A percentile compares a stretch with the other conserved stretches of the same genome.
Conservation (phyloP, 148 eudicot genomes). For the Talinum fruticosum region DNA sequence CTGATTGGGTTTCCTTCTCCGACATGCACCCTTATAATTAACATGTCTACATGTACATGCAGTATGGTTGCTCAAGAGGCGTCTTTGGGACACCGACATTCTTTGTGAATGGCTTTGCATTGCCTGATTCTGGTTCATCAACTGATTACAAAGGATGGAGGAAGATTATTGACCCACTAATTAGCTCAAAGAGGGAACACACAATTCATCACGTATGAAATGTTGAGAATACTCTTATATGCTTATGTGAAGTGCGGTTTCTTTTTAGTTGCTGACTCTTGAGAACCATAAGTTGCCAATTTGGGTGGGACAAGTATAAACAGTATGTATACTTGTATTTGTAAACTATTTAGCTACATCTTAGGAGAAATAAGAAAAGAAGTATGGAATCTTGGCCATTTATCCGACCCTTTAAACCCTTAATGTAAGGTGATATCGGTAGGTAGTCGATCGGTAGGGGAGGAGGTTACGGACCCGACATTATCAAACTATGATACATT, state of each 20-base stretch:
- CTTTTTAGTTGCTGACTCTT: background rate
- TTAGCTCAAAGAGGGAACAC: slow-evolving; percentile 18
- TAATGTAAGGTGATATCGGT: too few species aligned
- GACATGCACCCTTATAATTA: background rate
- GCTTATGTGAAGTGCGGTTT: background rate
- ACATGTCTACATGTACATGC: slow-evolving; percentile 14
- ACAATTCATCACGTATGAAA: background rate
- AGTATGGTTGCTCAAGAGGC: slow-evolving; percentile 89
- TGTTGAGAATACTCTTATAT: background rate
- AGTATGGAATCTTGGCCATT: too few species aligned
- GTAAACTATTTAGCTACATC: background rate
- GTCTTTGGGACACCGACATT: slow-evolving; percentile 75
- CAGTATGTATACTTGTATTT: background rate
- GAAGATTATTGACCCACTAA: slow-evolving; percentile 62
- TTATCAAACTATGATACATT: too few species aligned
- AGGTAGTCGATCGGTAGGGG: too few species aligned
- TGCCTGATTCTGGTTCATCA: slow-evolving; percentile 60
- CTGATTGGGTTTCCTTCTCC: background rate
- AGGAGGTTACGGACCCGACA: too few species aligned
- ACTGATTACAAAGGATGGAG: slow-evolving; percentile 60
- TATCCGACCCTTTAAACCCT: too few species aligned
- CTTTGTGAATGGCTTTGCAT: slow-evolving; percentile 65
- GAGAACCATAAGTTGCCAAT: background rate
- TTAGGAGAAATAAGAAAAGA: too few species aligned
- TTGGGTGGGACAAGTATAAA: background rate